Evolutionary conservation across 192 early-diverging fungal genomes (phyloP), one percentile per base, ranked within the genome.

Genomic region (Allomyces macrogynus): DNA sequence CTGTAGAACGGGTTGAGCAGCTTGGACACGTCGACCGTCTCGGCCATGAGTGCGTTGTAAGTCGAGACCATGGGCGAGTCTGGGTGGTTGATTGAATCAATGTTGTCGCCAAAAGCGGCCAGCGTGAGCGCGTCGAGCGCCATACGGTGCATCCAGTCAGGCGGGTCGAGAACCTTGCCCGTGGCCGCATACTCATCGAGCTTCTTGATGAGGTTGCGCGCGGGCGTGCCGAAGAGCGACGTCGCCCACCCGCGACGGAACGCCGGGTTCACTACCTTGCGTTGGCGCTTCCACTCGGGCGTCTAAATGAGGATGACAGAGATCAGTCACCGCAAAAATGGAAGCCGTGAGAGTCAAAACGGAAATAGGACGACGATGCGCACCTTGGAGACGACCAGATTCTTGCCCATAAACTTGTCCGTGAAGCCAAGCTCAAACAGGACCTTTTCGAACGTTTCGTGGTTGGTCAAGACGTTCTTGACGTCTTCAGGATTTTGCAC

Each of bases 211-310:
- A 78, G 74, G 67, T 74, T 64, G 14, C 27, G 40, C 20, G 20
- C 27, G 16, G 32, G 23, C 5, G 43, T 61, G n/a, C 61, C 66
- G 22, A 67, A 62, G 23, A 43, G 27, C 25, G 42, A 60, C 18
- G 78, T 70, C 16, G 73, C 73, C 73, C 71, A 76, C 9, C 72
- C 64, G 26, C 76, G 71, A 57, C 71, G 74, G 64, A 80, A 80
- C 4, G 76, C 76, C 11, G 76, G 78, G 68, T 72, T 71, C 49
- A 77, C 68, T 22, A 80, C 70, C 9, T 73, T 71, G 24, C 76
- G 74, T 54, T 77, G 76, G 63, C 76, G 72, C 49, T 71, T 70
- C 65, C 74, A 77, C 11, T 69, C 68, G 68, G 61, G 72, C 70
- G 64, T 77, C 74, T 40, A 73, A 71, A 60, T 75, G 74, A 24